Conservation (phyloP, 1,284 basidiomycete genomes). For the Trichosporon sp. region DNA sequence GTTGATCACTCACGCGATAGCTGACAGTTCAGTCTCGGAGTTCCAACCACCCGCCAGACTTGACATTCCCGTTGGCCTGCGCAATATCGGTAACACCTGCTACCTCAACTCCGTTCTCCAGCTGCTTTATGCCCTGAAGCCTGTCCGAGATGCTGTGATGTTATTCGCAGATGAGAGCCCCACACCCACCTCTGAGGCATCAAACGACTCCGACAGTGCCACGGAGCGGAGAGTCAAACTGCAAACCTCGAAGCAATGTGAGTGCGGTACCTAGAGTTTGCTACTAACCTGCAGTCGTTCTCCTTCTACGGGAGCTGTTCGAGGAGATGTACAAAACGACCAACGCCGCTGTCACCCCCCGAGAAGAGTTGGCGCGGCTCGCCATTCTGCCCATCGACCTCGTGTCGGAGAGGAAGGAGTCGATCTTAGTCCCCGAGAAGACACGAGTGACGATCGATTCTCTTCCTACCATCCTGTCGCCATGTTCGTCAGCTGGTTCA, state of each 20-base stretch:
- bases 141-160: constrained; percentile 41
- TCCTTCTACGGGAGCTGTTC: constrained; percentile 38
- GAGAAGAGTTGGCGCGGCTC: constrained; percentile 45
- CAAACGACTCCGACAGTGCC: constrained; percentile 2
- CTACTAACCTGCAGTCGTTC: constrained; percentile 31
- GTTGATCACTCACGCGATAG: background rate
- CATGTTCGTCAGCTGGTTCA: constrained; percentile 25
- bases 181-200: background rate
- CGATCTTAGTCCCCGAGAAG: constrained; percentile 3
- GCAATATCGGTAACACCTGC: constrained; percentile 48
- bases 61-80: constrained; percentile 45
- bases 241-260: constrained; percentile 32
- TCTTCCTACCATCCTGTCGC: constrained; percentile 9
- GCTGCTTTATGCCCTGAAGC: constrained; percentile 42
- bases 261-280: constrained; percentile 1
- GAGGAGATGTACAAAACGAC: constrained; percentile 40
- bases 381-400: constrained; percentile 33
- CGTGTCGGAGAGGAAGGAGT: constrained; percentile 10
- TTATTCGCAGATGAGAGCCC: constrained; percentile 21
- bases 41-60: constrained; percentile 26
- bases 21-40: constrained; percentile 13
- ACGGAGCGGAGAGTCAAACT: constrained; percentile 16
- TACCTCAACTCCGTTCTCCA: constrained; percentile 46
- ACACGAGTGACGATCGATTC: constrained; percentile 12
- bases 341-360: constrained; percentile 35